Evolutionary conservation across 768 basidiomycete species (phyloP), one percentile per base, ranked within the genome.

Genomic region (Boletus patriciae): DNA sequence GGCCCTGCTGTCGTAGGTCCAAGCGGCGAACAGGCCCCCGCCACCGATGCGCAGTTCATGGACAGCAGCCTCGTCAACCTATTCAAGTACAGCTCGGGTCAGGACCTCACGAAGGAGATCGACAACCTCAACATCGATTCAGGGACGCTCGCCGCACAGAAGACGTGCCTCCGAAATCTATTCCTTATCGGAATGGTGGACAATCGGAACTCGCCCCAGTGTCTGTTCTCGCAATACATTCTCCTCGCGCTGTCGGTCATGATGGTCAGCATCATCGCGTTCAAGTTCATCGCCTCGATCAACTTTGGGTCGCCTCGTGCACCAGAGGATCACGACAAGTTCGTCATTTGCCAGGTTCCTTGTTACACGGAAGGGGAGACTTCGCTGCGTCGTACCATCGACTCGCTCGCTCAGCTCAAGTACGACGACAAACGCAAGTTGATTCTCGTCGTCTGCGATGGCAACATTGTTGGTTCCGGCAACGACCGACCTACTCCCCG

Each of bases 351-450:
- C 70, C 96, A 98, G 68, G 94, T 98, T 0, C 96, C 96, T 29
- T 98, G 96, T 82, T 98, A 98, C 70, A 98, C 96, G 3, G 96
- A 98, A 79, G 96, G 94, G 61, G 90, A 94, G 60, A 70, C 77
- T 15, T 97, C 93, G 6, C 78, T 98, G 49, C 82, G 90, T 47
- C 80, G 78, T 63, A 97, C 94, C 3, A 96, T 99, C 68, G 94
- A 98, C 70, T 96, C 94, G 6, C 77, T 99, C 55, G 93, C 96
- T 2, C 84, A 90, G 70, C 80, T 96, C 74, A 95, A 92, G 73
- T 99, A 98, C 66, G 96, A 99, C 66, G 96, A 99, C 78, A 99
- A 98, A 75, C 90, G 96, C 38, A 98, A 98, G 74, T 78, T 98
- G 9, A 99, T 31, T 31, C 31, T 31, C 11, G 31, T 31, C 31